Evolutionary conservation across 306 rosid species (phyloP).

Genomic region (Gynostemma pentaphyllum): DNA sequence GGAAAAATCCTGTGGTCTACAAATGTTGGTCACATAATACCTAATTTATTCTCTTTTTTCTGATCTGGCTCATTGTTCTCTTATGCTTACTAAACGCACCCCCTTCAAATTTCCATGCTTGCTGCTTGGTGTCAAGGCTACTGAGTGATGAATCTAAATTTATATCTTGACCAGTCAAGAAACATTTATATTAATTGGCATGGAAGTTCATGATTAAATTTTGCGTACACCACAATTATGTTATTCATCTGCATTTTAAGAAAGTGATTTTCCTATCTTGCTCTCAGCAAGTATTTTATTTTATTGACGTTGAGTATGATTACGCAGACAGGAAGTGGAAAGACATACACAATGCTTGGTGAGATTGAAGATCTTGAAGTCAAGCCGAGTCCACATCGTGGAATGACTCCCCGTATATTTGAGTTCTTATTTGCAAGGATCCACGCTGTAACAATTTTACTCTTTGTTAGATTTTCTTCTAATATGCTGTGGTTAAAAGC

Average conservation of each 20-base stretch:
- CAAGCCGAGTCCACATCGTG: slow-evolving; percentile 81
- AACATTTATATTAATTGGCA: neutral
- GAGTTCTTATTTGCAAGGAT: slow-evolving; percentile 97
- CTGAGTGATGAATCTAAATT: neutral
- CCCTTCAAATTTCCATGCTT: no score
- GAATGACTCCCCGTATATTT: slow-evolving; percentile 93
- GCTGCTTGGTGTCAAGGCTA: no score
- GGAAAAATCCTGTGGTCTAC: neutral
- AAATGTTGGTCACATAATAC: neutral
- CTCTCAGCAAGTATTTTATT: neutral
- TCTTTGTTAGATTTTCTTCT: slow-evolving; percentile 10
- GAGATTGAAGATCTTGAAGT: slow-evolving; percentile 78
- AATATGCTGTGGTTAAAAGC: neutral
- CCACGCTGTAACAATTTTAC: slow-evolving; percentile 58
- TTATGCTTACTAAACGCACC: neutral
- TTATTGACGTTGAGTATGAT: slow-evolving; percentile 15
- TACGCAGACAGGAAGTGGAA: slow-evolving; percentile 96
- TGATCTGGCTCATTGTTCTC: neutral
- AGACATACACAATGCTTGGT: slow-evolving; percentile 97
- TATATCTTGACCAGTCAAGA: neutral
- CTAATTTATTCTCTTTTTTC: slow-evolving; percentile 1
- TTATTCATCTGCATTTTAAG: neutral
- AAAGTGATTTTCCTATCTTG: neutral
- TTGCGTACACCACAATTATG: neutral
- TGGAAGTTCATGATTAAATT: neutral